Evolutionary conservation across 345 rosid genomes (phyloP).

Genomic region (Brassica napus): Da-Ae NC_063437.1:1011001-1011500

Average conservation of each 20-base stretch:
- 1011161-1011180: conserved; percentile 12
- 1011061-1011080: conserved; percentile 54
- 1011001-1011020: conserved; percentile 58
- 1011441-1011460: conserved; percentile 71
- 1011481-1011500: background rate
- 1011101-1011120: no score
- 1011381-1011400: conserved; percentile 71
- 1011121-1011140: background rate
- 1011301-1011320: background rate
- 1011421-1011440: conserved; percentile 66
- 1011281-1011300: conserved; percentile 58
- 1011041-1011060: conserved; percentile 67
- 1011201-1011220: conserved; percentile 70
- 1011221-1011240: conserved; percentile 46
- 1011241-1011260: conserved; percentile 34
- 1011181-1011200: background rate
- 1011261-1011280: conserved; percentile 49
- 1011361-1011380: conserved; percentile 55
- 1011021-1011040: conserved; percentile 67
- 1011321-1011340: no score
- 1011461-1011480: conserved; percentile 69
- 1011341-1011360: background rate
- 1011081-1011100: conserved; percentile 85
- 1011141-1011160: background rate
- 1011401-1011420: conserved; percentile 66